These are phyloP conservation scores for Colletotrichum tanaceti DNA, from an alignment of 2,329 filamentous ascomycete species.

Conservation along the genomic window DNA sequence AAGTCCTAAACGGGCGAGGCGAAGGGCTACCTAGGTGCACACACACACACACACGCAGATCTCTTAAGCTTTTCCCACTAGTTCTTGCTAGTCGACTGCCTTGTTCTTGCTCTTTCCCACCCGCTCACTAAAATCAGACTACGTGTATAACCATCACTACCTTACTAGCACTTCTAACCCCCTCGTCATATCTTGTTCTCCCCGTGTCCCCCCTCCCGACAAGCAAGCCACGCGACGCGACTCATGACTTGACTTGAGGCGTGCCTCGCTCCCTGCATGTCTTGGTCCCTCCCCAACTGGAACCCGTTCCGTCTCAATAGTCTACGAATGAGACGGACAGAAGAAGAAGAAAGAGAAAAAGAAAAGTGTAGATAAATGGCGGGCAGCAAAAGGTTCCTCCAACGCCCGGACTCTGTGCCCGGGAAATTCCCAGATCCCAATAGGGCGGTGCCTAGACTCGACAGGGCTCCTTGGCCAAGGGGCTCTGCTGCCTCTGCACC, in stretches of 20 bases:
- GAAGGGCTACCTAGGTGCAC: too few relatives aligned
- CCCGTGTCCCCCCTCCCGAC: background rate
- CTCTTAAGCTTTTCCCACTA: too few relatives aligned
- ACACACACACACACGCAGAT: too few relatives aligned
- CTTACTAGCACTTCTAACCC: background rate
- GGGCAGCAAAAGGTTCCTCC: background rate
- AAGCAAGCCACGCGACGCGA: slow-evolving; percentile 11
- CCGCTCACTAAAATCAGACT: background rate
- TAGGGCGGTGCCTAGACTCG: background rate
- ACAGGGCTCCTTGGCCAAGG: background rate
- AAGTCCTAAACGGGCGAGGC: slow-evolving; percentile 1
- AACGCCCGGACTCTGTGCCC: background rate
- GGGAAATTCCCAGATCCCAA: background rate
- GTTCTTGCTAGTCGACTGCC: background rate
- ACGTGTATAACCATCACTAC: too few relatives aligned
- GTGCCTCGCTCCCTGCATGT: slow-evolving; percentile 3
- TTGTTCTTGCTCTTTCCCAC: background rate
- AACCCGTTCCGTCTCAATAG: background rate
- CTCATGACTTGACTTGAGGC: background rate
- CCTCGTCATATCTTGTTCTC: background rate
- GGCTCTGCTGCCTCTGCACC: slow-evolving; percentile 11
- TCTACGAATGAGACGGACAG: background rate
- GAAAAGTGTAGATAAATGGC: background rate
- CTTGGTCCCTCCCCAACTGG: background rate
- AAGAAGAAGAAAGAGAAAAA: background rate